Evolutionary conservation across 495 filamentous ascomycete species (phyloP).

Genomic region (Penicillium malachiteum): DNA sequence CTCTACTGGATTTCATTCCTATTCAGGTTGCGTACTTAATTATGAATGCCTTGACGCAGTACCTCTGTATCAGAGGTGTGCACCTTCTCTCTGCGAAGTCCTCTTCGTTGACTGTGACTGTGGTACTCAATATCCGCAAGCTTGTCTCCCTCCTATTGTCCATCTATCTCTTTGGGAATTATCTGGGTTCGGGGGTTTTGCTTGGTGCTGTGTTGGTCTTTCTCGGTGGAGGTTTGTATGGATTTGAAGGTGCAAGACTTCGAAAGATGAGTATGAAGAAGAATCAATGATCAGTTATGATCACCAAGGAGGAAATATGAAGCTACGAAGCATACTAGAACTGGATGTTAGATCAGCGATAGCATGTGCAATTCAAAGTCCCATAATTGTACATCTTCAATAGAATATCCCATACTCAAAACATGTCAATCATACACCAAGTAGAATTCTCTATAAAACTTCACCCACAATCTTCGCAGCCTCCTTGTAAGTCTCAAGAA

Average conservation of each 20-base stretch:
- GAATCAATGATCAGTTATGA: conserved; percentile 5
- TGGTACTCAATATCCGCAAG: conserved; percentile 93
- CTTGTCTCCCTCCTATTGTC: conserved; percentile 87
- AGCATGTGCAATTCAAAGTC: conserved; percentile 13
- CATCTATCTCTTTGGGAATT: conserved; percentile 90
- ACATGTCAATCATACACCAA: not conserved
- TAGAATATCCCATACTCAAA: conserved; percentile 16
- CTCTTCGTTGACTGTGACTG: conserved; percentile 91
- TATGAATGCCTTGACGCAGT: conserved; percentile 88
- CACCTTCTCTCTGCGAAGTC: conserved; percentile 83
- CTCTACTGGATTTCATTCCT: conserved; percentile 52
- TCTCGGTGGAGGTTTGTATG: conserved; percentile 82
- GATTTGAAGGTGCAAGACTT: conserved; percentile 61
- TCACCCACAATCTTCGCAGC: conserved; percentile 97
- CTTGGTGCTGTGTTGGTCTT: conserved; percentile 84
- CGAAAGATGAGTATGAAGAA: conserved; percentile 28
- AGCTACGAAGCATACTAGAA: not conserved
- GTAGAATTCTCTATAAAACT: conserved; percentile 62
- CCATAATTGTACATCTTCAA: conserved; percentile 27
- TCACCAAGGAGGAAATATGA: conserved; percentile 21
- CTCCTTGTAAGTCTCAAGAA: conserved; percentile 91
- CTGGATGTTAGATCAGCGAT: no score
- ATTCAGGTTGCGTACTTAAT: conserved; percentile 69
- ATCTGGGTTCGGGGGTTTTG: conserved; percentile 69
- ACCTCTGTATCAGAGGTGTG: conserved; percentile 90